Evolutionary conservation across 306 rosid species (phyloP).

Genomic region (Prunus fruticosa): DNA sequence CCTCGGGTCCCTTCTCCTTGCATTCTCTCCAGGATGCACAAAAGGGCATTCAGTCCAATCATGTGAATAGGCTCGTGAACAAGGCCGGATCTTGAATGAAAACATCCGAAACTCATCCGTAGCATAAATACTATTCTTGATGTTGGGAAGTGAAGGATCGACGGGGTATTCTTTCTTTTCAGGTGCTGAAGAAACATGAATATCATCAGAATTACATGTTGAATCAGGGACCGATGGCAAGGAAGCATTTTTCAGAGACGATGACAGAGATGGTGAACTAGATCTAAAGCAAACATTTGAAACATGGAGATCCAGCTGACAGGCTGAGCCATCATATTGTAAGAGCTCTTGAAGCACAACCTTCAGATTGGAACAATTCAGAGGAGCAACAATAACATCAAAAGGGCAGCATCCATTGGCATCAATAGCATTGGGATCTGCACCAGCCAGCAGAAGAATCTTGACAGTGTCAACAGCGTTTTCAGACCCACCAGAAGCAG

Average conservation of each 20-base stretch:
- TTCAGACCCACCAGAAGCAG: constrained; percentile 68
- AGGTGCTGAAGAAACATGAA: not conserved
- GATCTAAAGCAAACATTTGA: constrained; percentile 10
- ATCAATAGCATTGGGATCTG: constrained; percentile 46
- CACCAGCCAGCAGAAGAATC: constrained; percentile 61
- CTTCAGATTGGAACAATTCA: constrained; percentile 24
- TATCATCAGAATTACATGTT: not conserved
- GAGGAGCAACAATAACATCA: constrained; percentile 59
- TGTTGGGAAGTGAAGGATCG: constrained; percentile 12
- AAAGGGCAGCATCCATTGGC: constrained; percentile 55
- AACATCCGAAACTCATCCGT: constrained; percentile 20
- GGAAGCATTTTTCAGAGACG: constrained; percentile 38
- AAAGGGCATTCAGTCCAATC: constrained; percentile 21
- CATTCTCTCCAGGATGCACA: constrained; percentile 17
- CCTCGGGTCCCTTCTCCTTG: constrained; percentile 22
- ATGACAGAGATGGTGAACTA: constrained; percentile 38
- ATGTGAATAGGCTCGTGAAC: constrained; percentile 15
- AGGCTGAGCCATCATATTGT: constrained; percentile 30
- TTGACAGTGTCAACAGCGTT: constrained; percentile 52
- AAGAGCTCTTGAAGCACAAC: constrained; percentile 39
- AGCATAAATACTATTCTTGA: constrained; percentile 13
- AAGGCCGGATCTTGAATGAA: constrained; percentile 18
- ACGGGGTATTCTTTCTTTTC: constrained; percentile 3
- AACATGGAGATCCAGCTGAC: constrained; percentile 16
- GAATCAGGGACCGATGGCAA: not conserved